These are phyloP conservation scores for Podaxis sp. DNA, from an alignment of 768 basidiomycete species.

Conservation along the genomic window DNA sequence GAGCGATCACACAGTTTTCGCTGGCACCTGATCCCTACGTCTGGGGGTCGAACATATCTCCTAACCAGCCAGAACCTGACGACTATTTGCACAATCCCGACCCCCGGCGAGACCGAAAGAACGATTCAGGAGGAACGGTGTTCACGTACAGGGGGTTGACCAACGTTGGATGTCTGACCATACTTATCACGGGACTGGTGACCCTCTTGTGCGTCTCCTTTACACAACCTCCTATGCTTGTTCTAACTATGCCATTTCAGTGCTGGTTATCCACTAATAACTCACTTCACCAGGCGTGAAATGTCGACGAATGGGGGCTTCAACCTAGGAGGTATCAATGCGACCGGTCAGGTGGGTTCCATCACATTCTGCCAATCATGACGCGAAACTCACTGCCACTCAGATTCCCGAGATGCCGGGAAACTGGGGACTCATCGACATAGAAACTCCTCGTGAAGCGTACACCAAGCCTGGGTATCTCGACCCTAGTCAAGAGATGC, in stretches of 20 bases:
- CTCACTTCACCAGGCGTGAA: conserved; percentile 46
- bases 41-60: conserved; percentile 70
- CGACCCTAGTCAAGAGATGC: conserved; percentile 51
- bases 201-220: conserved; percentile 53
- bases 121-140: conserved; percentile 56
- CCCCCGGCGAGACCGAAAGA: conserved; percentile 57
- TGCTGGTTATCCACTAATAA: conserved; percentile 62
- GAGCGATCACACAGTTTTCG: conserved; percentile 50
- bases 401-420: conserved; percentile 59
- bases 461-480: conserved; percentile 51
- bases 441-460: conserved; percentile 65
- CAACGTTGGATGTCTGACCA: conserved; percentile 67
- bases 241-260: conserved; percentile 27
- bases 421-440: conserved; percentile 73
- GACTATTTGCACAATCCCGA: conserved; percentile 77
- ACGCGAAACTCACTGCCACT: conserved; percentile 2
- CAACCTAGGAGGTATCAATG: conserved; percentile 76
- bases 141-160: conserved; percentile 69
- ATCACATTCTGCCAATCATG: not conserved
- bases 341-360: conserved; percentile 59
- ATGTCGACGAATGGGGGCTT: conserved; percentile 59
- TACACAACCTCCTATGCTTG: not conserved
- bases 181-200: conserved; percentile 52
- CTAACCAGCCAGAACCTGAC: conserved; percentile 56
- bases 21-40: conserved; percentile 69